Percentiles rank a stretch among this genome's conserved stretches.
Conservation (phyloP, 495 filamentous ascomycete genomes). For the Cetradonia linearis region DNA sequence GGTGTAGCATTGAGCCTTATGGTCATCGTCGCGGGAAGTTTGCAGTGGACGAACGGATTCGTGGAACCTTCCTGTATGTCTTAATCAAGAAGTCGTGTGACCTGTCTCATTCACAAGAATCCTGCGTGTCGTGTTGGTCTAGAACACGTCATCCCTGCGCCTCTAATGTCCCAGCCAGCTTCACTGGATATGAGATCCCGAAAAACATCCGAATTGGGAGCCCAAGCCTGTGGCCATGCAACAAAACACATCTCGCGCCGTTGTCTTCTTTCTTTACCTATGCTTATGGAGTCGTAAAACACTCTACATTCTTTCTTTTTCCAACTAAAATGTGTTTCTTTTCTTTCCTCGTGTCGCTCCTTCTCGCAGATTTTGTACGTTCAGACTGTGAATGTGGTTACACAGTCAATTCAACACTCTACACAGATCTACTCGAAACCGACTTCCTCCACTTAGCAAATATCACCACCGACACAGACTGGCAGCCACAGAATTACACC, state of each 20-base stretch:
- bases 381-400: conserved; percentile 69
- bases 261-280: not conserved
- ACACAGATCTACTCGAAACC: conserved; percentile 58
- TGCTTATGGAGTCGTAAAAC: conserved; percentile 8
- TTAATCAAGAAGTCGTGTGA: not conserved
- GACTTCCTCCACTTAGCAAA: conserved; percentile 52
- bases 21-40: conserved; percentile 68
- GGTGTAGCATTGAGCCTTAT: conserved; percentile 51
- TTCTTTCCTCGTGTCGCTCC: not conserved
- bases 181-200: not conserved
- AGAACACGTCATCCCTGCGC: not conserved
- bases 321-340: conserved; percentile 9
- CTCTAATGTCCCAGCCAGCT: not conserved
- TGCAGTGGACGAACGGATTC: conserved; percentile 67
- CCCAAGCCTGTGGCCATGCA: not conserved
- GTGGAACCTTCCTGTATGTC: conserved; percentile 37
- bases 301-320: not conserved
- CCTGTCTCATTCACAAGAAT: not conserved
- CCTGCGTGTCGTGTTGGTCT: not conserved
- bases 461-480: conserved; percentile 43
- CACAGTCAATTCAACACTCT: conserved; percentile 41
- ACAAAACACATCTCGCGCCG: not conserved
- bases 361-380: conserved; percentile 7
- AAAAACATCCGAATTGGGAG: not conserved
- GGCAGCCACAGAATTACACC: conserved; percentile 55